Evolutionary conservation across 1,139 yeast species (phyloP).

Genomic region (Candida sp.): DNA sequence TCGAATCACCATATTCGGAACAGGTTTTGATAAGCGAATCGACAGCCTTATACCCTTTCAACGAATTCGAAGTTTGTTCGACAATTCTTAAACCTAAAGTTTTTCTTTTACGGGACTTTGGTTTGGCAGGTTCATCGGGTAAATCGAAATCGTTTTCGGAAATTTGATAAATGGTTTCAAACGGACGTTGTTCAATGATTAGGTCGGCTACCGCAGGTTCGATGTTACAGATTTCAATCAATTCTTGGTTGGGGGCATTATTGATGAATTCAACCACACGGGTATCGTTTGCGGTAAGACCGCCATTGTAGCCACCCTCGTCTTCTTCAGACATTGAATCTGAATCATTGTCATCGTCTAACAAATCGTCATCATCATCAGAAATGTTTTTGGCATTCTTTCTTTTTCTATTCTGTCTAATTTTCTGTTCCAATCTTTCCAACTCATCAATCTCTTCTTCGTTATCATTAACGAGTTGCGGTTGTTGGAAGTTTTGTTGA

Average conservation of each 20-base stretch:
- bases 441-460: slow-evolving; percentile 26
- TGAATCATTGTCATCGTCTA: slow-evolving; percentile 34
- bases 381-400: slow-evolving; percentile 12
- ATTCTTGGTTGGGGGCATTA: slow-evolving; percentile 68
- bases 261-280: slow-evolving; percentile 77
- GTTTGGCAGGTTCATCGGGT: slow-evolving; percentile 18
- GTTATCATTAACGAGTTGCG: slow-evolving; percentile 3
- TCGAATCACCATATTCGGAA: slow-evolving; percentile 68
- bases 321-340: slow-evolving; percentile 41
- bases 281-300: slow-evolving; percentile 53
- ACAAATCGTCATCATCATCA: slow-evolving; percentile 43
- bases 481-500: slow-evolving; percentile 5
- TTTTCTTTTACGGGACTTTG: slow-evolving; percentile 44
- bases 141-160: slow-evolving; percentile 48
- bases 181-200: slow-evolving; percentile 69
- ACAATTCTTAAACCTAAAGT: slow-evolving; percentile 73
- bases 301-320: slow-evolving; percentile 28
- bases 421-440: slow-evolving; percentile 37
- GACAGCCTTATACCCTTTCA: slow-evolving; percentile 90
- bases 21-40: slow-evolving; percentile 86
- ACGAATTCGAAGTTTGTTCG: slow-evolving; percentile 64
- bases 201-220: slow-evolving; percentile 63
- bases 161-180: slow-evolving; percentile 50
- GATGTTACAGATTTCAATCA: slow-evolving; percentile 76
- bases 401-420: slow-evolving; percentile 27